Evolutionary conservation across 2,329 filamentous ascomycete genomes (phyloP).

Genomic region (Alternaria longipes): DNA sequence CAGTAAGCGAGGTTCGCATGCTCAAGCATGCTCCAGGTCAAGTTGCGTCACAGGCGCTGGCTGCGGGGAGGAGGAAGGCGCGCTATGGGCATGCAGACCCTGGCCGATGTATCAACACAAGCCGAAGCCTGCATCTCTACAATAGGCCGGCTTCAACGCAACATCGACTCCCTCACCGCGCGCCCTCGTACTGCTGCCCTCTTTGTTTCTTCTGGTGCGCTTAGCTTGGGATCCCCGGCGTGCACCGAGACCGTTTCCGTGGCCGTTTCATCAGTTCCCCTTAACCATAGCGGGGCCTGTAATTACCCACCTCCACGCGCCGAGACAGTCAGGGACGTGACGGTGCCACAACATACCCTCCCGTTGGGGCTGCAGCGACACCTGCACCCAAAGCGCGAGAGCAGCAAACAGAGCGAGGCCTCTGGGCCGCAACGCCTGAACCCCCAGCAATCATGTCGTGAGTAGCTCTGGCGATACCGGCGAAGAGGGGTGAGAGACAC

Average conservation of each 20-base stretch:
- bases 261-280: slow-evolving; percentile 37
- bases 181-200: neutral
- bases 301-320: slow-evolving; percentile 38
- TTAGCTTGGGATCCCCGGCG: slow-evolving; percentile 11
- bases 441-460: slow-evolving; percentile 51
- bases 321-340: slow-evolving; percentile 37
- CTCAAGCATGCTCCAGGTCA: neutral
- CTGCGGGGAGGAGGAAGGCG: slow-evolving; percentile 29
- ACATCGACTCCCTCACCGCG: slow-evolving; percentile 9
- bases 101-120: slow-evolving; percentile 25
- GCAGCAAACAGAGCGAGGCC: slow-evolving; percentile 42
- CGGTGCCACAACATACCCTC: slow-evolving; percentile 45
- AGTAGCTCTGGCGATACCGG: slow-evolving; percentile 28
- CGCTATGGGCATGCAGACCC: slow-evolving; percentile 31
- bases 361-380: slow-evolving; percentile 34
- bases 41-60: slow-evolving; percentile 29
- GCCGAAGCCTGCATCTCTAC: slow-evolving; percentile 29
- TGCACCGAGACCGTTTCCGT: slow-evolving; percentile 1
- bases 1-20: neutral
- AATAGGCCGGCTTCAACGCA: slow-evolving; percentile 21
- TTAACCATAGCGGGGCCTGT: slow-evolving; percentile 44
- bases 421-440: slow-evolving; percentile 46
- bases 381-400: slow-evolving; percentile 26
- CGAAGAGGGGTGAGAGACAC: slow-evolving; percentile 17
- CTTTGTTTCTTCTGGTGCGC: slow-evolving; percentile 7